phyloP scores from a whole-genome alignment of 140 eudicot species.

The Bidens hawaiensis region DNA sequence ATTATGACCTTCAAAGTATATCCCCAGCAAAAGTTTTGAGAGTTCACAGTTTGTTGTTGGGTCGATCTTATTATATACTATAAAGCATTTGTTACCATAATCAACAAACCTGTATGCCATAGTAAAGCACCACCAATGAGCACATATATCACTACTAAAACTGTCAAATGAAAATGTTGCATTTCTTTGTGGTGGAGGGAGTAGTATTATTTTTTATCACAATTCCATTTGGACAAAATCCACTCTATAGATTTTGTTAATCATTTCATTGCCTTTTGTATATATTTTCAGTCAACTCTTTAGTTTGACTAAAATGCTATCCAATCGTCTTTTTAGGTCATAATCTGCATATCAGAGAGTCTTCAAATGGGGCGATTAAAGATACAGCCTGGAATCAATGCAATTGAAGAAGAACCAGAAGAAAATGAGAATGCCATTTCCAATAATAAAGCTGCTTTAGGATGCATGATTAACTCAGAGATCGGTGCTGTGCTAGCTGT shows the following conservation, averaged over 20 bases:
- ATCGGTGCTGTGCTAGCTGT: conserved; percentile 78
- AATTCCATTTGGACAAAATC: not conserved
- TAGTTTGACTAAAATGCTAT: conserved; percentile 8
- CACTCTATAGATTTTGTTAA: not conserved
- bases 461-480: conserved; percentile 77
- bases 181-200: not conserved
- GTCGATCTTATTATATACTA: too few species aligned
- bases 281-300: conserved; percentile 5
- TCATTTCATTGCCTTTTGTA: conserved; percentile 11
- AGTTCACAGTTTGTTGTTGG: too few species aligned
- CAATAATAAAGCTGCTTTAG: conserved; percentile 57
- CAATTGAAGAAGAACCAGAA: conserved; percentile 82
- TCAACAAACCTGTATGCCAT: too few species aligned
- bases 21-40: too few species aligned
- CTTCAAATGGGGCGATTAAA: conserved; percentile 65
- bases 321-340: not conserved
- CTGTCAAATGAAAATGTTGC: not conserved
- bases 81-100: too few species aligned
- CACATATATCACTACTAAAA: too few species aligned
- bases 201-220: conserved; percentile 1
- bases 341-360: conserved; percentile 10
- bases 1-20: too few species aligned
- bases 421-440: conserved; percentile 47
- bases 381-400: conserved; percentile 65
- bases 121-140: too few species aligned